Evolutionary conservation across 352 stramenopile genomes (phyloP).

Genomic region (Peronospora tabacina): DNA sequence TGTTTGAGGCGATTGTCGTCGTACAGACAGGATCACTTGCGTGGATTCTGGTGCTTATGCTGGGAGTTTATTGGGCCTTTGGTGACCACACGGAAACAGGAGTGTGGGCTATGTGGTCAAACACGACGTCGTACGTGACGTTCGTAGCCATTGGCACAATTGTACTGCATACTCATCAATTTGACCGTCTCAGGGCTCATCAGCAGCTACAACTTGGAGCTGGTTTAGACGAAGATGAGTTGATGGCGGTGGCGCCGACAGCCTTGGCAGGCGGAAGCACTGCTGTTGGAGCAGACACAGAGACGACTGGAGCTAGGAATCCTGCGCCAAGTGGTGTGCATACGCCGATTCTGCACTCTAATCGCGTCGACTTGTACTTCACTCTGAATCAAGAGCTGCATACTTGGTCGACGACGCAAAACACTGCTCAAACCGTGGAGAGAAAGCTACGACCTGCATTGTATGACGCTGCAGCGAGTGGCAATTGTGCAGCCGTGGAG

Average conservation of each 20-base stretch:
- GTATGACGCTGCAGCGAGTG: conserved; percentile 8
- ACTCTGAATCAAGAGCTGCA: conserved; percentile 36
- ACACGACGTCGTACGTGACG: conserved; percentile 22
- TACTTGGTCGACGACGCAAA: conserved; percentile 23
- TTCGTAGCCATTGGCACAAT: conserved; percentile 37
- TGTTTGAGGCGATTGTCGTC: conserved; percentile 65
- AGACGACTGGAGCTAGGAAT: conserved; percentile 5
- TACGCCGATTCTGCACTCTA: conserved; percentile 35
- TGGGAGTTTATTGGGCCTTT: conserved; percentile 40
- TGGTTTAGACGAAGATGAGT: conserved; percentile 42
- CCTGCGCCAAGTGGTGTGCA: conserved; percentile 11
- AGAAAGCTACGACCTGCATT: conserved; percentile 40
- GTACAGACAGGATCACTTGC: conserved; percentile 46
- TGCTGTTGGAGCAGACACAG: neutral
- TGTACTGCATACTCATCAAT: conserved; percentile 52
- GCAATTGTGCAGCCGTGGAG: no score
- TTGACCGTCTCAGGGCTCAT: conserved; percentile 53
- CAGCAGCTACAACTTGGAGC: conserved; percentile 56
- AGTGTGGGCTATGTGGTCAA: conserved; percentile 28
- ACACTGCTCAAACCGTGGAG: conserved; percentile 36
- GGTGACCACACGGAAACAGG: conserved; percentile 36
- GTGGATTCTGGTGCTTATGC: conserved; percentile 41
- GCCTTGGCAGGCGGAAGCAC: conserved; percentile 8
- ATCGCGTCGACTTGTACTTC: conserved; percentile 34
- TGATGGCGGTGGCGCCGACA: conserved; percentile 23